A percentile compares a stretch with the other conserved stretches of the same genome.
phyloP scores from a whole-genome alignment of 345 rosid species.

The Noccaea bulbosa region DNA sequence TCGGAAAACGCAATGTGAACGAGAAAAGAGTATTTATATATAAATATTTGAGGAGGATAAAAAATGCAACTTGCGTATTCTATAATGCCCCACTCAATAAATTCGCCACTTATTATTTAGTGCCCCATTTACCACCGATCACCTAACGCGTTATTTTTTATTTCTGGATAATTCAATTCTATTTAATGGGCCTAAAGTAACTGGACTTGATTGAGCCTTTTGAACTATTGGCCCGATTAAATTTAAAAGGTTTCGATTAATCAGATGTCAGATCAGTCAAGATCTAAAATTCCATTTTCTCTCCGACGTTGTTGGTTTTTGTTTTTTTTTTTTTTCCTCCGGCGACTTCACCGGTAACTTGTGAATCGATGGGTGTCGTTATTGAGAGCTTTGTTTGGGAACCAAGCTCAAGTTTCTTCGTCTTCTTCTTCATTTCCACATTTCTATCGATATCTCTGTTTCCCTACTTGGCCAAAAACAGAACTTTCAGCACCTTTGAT shows the following conservation, averaged over 20 bases:
- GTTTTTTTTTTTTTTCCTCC: background rate
- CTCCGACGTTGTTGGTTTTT: constrained; percentile 21
- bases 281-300: constrained; percentile 22
- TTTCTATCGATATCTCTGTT: constrained; percentile 57
- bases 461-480: constrained; percentile 53
- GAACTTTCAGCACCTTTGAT: constrained; percentile 53
- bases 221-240: background rate
- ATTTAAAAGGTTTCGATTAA: background rate
- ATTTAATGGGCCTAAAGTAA: constrained; percentile 1
- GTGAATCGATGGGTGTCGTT: constrained; percentile 64
- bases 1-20: background rate
- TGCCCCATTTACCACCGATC: constrained; percentile 23
- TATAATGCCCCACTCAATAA: constrained; percentile 28
- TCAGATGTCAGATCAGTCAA: constrained; percentile 3
- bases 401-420: constrained; percentile 55
- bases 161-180: constrained; percentile 17
- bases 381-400: constrained; percentile 79
- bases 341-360: constrained; percentile 25
- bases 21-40: constrained; percentile 14
- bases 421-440: constrained; percentile 64
- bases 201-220: background rate
- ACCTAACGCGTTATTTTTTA: constrained; percentile 10
- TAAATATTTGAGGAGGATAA: background rate
- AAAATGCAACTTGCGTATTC: constrained; percentile 24
- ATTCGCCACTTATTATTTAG: constrained; percentile 12